Evolutionary conservation across 2,329 filamentous ascomycete genomes (phyloP).

Genomic region (Ceratocystis albifundus): DNA sequence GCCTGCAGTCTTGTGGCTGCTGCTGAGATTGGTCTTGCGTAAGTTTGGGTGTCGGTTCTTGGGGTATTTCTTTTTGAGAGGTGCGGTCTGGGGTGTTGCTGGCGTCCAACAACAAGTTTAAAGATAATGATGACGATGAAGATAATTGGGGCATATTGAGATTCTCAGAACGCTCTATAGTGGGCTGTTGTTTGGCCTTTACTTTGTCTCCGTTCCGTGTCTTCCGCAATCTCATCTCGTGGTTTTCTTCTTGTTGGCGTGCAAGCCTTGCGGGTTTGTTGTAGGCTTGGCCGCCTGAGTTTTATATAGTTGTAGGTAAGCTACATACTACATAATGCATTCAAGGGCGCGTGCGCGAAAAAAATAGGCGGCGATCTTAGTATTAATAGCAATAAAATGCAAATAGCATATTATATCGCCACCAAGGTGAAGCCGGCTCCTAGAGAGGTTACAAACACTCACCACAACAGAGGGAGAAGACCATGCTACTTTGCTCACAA

Average conservation of each 20-base stretch:
- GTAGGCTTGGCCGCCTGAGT: too few species aligned
- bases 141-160: slow-evolving; percentile 3
- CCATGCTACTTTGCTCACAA: too few species aligned
- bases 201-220: background rate
- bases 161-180: background rate
- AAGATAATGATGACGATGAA: slow-evolving; percentile 8
- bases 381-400: too few species aligned
- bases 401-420: too few species aligned
- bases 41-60: background rate
- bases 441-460: too few species aligned
- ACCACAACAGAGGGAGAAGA: too few species aligned
- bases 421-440: too few species aligned
- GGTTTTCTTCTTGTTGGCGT: background rate
- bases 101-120: background rate
- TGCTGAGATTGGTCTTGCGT: background rate
- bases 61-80: background rate
- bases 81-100: background rate
- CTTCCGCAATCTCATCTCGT: background rate
- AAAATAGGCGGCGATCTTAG: too few species aligned
- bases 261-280: too few species aligned
- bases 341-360: too few species aligned
- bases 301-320: background rate
- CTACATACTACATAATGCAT: too few species aligned
- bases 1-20: background rate
- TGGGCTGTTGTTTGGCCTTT: background rate